These are phyloP conservation scores for Plectranthus barbatus DNA, from an alignment of 257 asterid genomes.

Conservation along the genomic window DNA sequence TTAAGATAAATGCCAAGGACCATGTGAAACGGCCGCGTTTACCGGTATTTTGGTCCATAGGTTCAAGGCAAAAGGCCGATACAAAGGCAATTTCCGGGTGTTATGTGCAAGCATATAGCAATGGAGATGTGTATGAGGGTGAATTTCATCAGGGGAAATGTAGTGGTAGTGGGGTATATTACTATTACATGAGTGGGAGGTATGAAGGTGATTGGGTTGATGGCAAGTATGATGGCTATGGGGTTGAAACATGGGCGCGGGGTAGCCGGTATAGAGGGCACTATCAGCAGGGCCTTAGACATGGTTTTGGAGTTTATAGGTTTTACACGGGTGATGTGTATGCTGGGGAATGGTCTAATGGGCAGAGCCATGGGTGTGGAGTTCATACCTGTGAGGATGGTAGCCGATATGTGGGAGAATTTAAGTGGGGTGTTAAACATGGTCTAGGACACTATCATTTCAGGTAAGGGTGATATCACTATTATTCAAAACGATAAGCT, in stretches of 20 bases:
- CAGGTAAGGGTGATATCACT: slow-evolving; percentile 55
- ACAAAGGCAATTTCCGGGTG: slow-evolving; percentile 61
- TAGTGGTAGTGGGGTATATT: slow-evolving; percentile 88
- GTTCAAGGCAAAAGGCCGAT: slow-evolving; percentile 52
- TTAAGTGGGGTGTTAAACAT: slow-evolving; percentile 89
- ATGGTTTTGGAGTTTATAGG: slow-evolving; percentile 82
- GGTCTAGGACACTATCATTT: slow-evolving; percentile 90
- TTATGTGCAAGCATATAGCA: slow-evolving; percentile 73
- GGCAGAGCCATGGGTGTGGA: slow-evolving; percentile 90
- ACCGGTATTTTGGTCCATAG: slow-evolving; percentile 93
- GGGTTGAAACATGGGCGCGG: slow-evolving; percentile 87
- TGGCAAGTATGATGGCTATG: slow-evolving; percentile 87
- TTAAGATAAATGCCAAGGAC: slow-evolving; percentile 40
- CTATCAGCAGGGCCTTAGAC: slow-evolving; percentile 79
- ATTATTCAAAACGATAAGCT: no score
- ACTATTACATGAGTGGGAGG: slow-evolving; percentile 89
- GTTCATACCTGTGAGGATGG: slow-evolving; percentile 86
- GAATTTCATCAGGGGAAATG: slow-evolving; percentile 88
- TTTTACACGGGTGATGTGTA: slow-evolving; percentile 89
- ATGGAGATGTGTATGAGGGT: slow-evolving; percentile 92
- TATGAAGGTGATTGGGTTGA: slow-evolving; percentile 92
- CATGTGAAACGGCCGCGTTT: slow-evolving; percentile 36
- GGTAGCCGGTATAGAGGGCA: slow-evolving; percentile 88
- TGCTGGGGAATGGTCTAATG: slow-evolving; percentile 92
- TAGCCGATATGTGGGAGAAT: slow-evolving; percentile 77